Base-by-base conservation (phyloP, 2,329 filamentous ascomycete genomes). In the Pestalotiopsis sp. region DNA sequence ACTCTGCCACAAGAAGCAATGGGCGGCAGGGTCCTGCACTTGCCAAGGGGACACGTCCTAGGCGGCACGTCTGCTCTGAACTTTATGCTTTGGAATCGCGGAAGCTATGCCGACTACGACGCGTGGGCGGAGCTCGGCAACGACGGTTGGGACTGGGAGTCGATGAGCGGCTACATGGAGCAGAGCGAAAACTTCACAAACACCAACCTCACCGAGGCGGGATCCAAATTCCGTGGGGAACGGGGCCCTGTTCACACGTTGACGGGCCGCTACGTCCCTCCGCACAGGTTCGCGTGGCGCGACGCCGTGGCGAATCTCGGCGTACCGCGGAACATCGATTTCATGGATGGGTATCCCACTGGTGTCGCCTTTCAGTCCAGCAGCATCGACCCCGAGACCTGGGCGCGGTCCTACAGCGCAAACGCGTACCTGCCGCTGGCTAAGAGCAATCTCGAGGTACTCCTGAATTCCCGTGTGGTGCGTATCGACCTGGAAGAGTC, bases 361-460 rank as follows among this genome's bases (percentile, higher is more conserved):
- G 87, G 87, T 6, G 84, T 84, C 6, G 84, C 83, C 76, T 83
- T 80, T 41, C 84, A 86, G 68, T 80, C 86, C 11, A 84, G 81
- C 70, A 86, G 82, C 68, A 82, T 89, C 49, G 80, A 84, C 59
- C 80, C 81, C 11, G 79, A 78, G 4, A 80, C 82, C 56, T 86
- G 84, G 71, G 82, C 78, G 23, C 80, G 87, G 41, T 87, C 84
- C 2, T 88, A 86, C 74, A 78, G 80, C 27, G 65, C 65, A 6
- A 67, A 74, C 27, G 78, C 78, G 36, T 75, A 71, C 0, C 78
- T 78, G 4, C 76, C 80, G 4, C 73, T 81, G n/a, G 78, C 80
- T 0, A 77, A 79, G 0, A 27, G 76, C 1, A 88, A 87, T 61
- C 78, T 88, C 45, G 68, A 76, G n/a, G 63, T 84, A 25, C 71